These are phyloP conservation scores for Conticribra guillardii DNA, from an alignment of 108 stramenopile species.

Conservation along the genomic window DNA sequence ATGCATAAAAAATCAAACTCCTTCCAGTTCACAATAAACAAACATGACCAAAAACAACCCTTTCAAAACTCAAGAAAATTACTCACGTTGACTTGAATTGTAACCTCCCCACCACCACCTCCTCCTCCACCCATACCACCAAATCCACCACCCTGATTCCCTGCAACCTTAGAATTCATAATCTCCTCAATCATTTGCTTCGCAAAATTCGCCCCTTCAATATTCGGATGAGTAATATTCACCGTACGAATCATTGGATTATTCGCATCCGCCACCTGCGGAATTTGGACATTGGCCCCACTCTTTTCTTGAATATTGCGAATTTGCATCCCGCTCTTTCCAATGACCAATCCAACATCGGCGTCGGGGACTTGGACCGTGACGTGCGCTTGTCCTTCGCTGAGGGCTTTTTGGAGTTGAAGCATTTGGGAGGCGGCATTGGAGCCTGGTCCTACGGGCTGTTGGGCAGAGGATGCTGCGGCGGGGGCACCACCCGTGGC, in stretches of 20 bases:
- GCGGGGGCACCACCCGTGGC: slow-evolving; percentile 2
- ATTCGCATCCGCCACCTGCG: slow-evolving; percentile 75
- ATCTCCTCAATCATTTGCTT: slow-evolving; percentile 67
- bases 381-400: slow-evolving; percentile 75
- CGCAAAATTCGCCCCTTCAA: slow-evolving; percentile 76
- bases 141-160: slow-evolving; percentile 20
- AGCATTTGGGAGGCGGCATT: slow-evolving; percentile 54
- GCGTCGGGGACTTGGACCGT: slow-evolving; percentile 85
- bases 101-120: slow-evolving; percentile 46
- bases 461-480: slow-evolving; percentile 8
- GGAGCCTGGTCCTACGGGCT: slow-evolving; percentile 31
- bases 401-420: slow-evolving; percentile 72
- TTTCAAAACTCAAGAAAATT: slow-evolving; percentile 1
- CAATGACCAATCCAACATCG: slow-evolving; percentile 97
- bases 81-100: slow-evolving; percentile 77
- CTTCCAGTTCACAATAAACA: background rate
- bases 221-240: slow-evolving; percentile 82
- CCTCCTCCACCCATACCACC: slow-evolving; percentile 25
- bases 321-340: slow-evolving; percentile 94
- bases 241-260: slow-evolving; percentile 71
- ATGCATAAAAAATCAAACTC: too few relatives aligned
- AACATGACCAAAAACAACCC: background rate
- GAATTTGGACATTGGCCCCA: slow-evolving; percentile 94
- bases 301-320: slow-evolving; percentile 90
- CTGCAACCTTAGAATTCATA: slow-evolving; percentile 27